These are phyloP conservation scores for Caloboletus firmus DNA, from an alignment of 1,284 basidiomycete genomes.

Conservation along the genomic window DNA sequence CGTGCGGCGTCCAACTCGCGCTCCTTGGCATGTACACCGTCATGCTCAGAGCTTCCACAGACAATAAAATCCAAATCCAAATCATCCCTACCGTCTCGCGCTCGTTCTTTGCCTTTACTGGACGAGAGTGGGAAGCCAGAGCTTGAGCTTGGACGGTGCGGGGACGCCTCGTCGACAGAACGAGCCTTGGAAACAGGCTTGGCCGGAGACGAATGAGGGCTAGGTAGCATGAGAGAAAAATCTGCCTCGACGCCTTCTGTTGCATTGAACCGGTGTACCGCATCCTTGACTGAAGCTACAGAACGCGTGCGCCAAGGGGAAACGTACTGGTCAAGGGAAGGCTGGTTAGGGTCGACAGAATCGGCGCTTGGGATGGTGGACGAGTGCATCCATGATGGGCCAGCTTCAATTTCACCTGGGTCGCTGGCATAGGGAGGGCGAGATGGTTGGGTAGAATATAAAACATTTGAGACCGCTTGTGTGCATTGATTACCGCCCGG, in stretches of 20 bases:
- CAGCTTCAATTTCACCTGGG: slow-evolving; percentile 10
- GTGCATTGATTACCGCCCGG: not conserved
- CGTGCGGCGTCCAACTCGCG: slow-evolving; percentile 54
- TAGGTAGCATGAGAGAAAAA: slow-evolving; percentile 43
- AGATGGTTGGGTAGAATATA: not conserved
- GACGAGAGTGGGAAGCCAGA: not conserved
- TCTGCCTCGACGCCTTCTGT: slow-evolving; percentile 35
- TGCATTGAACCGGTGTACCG: slow-evolving; percentile 43
- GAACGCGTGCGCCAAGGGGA: slow-evolving; percentile 34
- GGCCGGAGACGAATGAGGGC: slow-evolving; percentile 32
- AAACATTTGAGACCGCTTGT: not conserved
- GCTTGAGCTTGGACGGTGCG: not conserved
- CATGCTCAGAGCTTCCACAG: slow-evolving; percentile 44
- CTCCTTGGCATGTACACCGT: slow-evolving; percentile 57
- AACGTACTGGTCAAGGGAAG: slow-evolving; percentile 26
- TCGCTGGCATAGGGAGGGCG: not conserved
- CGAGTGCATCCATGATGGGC: slow-evolving; percentile 17
- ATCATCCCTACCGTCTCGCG: slow-evolving; percentile 21
- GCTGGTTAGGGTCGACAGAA: slow-evolving; percentile 10
- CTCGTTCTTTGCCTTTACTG: slow-evolving; percentile 55
- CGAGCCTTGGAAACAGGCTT: slow-evolving; percentile 14
- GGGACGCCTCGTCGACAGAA: slow-evolving; percentile 8
- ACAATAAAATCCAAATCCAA: slow-evolving; percentile 24
- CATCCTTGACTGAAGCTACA: slow-evolving; percentile 43
- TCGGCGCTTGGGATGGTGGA: not conserved